Conservation (phyloP, 2,329 filamentous ascomycete genomes). For the Venturia asperata region DNA sequence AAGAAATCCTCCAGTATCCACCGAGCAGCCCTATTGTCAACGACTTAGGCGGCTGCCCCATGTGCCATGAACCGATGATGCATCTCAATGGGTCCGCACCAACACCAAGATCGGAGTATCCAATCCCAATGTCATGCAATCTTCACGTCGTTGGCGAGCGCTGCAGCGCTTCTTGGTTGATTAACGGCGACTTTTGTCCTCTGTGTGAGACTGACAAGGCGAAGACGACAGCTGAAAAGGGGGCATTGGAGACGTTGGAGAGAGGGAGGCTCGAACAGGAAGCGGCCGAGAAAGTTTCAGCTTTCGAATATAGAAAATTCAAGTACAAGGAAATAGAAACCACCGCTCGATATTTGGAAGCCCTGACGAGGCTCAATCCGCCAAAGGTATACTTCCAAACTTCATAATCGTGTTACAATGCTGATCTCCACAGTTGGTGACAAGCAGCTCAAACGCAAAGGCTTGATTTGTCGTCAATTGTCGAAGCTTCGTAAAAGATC, state of each 20-base stretch:
- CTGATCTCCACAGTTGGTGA: not conserved
- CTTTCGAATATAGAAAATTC: not conserved
- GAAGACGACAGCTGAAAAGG: not conserved
- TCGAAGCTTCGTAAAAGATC: not conserved
- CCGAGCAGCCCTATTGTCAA: not conserved
- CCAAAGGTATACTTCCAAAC: not conserved
- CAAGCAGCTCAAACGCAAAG: not conserved
- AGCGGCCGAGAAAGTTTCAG: not conserved
- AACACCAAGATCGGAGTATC: not conserved
- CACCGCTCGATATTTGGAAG: not conserved
- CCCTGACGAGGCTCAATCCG: not conserved
- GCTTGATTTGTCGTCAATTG: not conserved
- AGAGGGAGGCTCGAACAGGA: not conserved
- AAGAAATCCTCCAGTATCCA: not conserved
- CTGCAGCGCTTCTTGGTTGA: not conserved
- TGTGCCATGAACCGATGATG: conserved; percentile 1
- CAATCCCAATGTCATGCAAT: not conserved
- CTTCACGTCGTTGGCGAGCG: not conserved
- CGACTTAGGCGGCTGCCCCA: not conserved
- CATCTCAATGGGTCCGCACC: not conserved
- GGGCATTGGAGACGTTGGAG: not conserved
- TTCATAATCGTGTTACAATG: not conserved
- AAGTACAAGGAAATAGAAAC: not conserved
- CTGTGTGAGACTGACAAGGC: conserved; percentile 2
- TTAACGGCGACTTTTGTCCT: not conserved